Percentiles rank a stretch among this genome's conserved stretches.
Conservation (phyloP, 768 basidiomycete species). For the Mycena alexandri region DNA sequence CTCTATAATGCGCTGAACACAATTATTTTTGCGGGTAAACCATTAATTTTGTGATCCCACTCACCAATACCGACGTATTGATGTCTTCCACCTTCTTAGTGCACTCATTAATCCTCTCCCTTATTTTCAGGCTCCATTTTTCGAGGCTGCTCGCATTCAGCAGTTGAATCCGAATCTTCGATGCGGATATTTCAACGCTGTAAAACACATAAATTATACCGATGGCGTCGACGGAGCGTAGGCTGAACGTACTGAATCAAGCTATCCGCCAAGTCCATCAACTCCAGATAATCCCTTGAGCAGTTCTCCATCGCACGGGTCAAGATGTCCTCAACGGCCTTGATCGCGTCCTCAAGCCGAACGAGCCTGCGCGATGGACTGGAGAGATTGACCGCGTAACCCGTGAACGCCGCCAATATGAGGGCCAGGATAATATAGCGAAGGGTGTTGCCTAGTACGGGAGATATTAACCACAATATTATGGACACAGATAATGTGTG, state of each 20-base stretch:
- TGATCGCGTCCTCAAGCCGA: conserved; percentile 5
- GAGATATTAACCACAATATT: conserved; percentile 1
- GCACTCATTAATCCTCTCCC: conserved; percentile 11
- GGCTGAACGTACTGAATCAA: conserved; percentile 12
- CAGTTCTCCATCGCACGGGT: not conserved
- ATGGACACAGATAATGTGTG: not conserved
- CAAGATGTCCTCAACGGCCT: not conserved
- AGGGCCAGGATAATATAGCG: conserved; percentile 1
- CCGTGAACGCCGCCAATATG: not conserved
- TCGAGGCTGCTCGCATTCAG: not conserved
- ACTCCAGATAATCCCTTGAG: not conserved
- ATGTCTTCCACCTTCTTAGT: conserved; percentile 6
- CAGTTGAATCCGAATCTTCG: conserved; percentile 4
- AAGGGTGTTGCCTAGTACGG: not conserved
- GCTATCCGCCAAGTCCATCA: not conserved
- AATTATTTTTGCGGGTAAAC: not conserved
- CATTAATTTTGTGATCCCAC: not conserved
- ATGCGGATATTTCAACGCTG: conserved; percentile 4
- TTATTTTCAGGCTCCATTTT: not conserved
- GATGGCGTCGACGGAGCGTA: not conserved
- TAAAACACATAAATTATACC: not conserved
- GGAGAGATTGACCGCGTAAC: not conserved
- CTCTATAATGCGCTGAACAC: conserved; percentile 8
- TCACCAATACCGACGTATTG: conserved; percentile 9
- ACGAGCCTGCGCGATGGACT: not conserved